These are phyloP conservation scores for Avena insularis DNA, from an alignment of 176 grass and related monocot genomes.

Conservation along the genomic window DNA sequence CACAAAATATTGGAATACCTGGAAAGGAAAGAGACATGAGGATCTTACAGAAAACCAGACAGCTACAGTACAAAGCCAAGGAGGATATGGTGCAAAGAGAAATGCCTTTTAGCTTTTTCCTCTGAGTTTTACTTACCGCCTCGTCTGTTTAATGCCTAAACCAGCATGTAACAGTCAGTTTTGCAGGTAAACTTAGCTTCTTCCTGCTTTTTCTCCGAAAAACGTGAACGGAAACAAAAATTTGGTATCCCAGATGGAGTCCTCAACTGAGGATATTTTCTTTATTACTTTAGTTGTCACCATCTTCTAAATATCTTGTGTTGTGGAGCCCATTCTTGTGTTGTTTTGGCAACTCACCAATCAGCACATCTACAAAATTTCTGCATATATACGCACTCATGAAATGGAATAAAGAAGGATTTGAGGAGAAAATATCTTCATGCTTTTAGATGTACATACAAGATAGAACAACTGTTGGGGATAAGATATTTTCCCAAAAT, in stretches of 20 bases:
- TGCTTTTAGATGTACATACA: constrained; percentile 19
- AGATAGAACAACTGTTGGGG: background rate
- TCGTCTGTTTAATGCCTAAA: background rate
- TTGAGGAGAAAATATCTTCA: constrained; percentile 18
- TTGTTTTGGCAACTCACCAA: constrained; percentile 40
- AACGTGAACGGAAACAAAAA: background rate
- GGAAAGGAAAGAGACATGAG: constrained; percentile 1
- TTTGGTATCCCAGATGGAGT: background rate
- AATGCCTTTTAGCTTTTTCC: background rate
- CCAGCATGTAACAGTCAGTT: background rate
- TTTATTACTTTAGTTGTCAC: constrained; percentile 48
- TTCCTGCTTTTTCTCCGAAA: background rate
- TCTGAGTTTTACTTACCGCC: background rate
- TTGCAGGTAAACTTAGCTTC: background rate
- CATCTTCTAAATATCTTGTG: constrained; percentile 46
- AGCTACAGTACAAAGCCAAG: constrained; percentile 16
- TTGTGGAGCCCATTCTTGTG: constrained; percentile 11
- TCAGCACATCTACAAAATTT: background rate
- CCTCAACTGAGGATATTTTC: constrained; percentile 6
- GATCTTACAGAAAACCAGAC: constrained; percentile 18
- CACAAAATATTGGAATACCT: background rate
- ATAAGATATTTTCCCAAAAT: constrained; percentile 37
- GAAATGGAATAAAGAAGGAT: constrained; percentile 51
- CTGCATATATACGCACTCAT: constrained; percentile 29
- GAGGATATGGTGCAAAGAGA: background rate